Percentiles rank a stretch among this genome's conserved stretches.
Conservation (phyloP, 2,329 filamentous ascomycete genomes). For the Beauveria asiatica region DNA sequence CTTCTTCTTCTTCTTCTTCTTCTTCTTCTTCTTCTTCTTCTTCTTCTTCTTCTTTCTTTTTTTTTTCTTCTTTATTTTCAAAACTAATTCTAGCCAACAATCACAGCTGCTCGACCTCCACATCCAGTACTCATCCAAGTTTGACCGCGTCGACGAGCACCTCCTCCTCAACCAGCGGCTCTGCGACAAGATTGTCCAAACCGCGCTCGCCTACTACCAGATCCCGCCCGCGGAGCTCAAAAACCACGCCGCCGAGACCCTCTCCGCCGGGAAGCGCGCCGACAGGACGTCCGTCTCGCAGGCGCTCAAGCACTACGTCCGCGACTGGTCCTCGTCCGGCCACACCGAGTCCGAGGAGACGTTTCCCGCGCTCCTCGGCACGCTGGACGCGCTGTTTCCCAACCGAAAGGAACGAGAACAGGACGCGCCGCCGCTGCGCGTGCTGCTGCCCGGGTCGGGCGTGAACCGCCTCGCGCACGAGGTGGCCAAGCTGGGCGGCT, state of each 20-base stretch:
- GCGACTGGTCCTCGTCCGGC: slow-evolving; percentile 47
- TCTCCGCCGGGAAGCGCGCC: slow-evolving; percentile 27
- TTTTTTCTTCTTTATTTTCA: too few relatives aligned
- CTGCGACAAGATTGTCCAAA: slow-evolving; percentile 35
- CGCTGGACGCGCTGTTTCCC: slow-evolving; percentile 25
- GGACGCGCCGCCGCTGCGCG: slow-evolving; percentile 20
- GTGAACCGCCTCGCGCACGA: slow-evolving; percentile 45
- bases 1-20: too few relatives aligned
- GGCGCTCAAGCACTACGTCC: slow-evolving; percentile 47
- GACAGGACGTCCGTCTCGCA: slow-evolving; percentile 43
- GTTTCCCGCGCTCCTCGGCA: slow-evolving; percentile 30
- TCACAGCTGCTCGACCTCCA: slow-evolving; percentile 43
- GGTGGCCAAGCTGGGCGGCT: slow-evolving; percentile 36
- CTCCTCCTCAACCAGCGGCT: slow-evolving; percentile 36
- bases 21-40: too few relatives aligned
- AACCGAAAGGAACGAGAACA: slow-evolving; percentile 10
- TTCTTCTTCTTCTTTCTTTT: too few relatives aligned
- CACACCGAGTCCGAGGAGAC: slow-evolving; percentile 34
- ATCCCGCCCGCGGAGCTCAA: slow-evolving; percentile 36
- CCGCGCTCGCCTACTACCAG: slow-evolving; percentile 38
- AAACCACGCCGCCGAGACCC: slow-evolving; percentile 29
- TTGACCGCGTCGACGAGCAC: slow-evolving; percentile 33
- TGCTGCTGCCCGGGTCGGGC: slow-evolving; percentile 45
- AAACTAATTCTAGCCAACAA: background rate
- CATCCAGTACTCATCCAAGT: slow-evolving; percentile 48